Evolutionary conservation across 345 rosid species (phyloP).

Genomic region (Acer campestre): DNA sequence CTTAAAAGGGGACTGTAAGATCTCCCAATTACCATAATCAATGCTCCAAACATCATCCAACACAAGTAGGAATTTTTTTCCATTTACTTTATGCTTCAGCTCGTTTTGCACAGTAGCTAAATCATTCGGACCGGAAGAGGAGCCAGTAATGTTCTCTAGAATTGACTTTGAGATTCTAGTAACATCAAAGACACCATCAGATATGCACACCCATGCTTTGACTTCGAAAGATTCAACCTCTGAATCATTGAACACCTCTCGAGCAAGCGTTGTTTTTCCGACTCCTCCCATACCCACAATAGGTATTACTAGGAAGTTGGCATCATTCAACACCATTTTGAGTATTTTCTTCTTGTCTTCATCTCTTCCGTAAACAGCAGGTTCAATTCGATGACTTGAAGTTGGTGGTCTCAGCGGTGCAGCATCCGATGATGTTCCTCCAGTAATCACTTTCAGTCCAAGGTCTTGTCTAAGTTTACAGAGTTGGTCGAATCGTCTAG

Average conservation of each 20-base stretch:
- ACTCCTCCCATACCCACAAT: background rate
- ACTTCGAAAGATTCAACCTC: background rate
- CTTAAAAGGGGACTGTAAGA: background rate
- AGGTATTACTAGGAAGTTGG: background rate
- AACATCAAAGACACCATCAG: background rate
- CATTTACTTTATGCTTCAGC: background rate
- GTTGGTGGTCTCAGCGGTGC: background rate
- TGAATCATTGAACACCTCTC: background rate
- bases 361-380: background rate
- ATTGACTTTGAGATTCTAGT: background rate
- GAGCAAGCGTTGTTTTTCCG: background rate
- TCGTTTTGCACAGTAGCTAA: background rate
- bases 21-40: background rate
- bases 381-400: background rate
- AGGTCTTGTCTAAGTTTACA: background rate
- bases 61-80: background rate
- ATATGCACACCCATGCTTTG: background rate
- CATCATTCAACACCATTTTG: background rate
- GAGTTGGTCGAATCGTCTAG: background rate
- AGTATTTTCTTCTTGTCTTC: background rate
- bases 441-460: background rate
- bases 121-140: too few species aligned
- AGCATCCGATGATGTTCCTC: background rate
- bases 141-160: background rate
- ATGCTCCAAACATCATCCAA: conserved; percentile 4